These are phyloP conservation scores for Cladophialophora chaetospira DNA, from an alignment of 2,329 filamentous ascomycete genomes.

Conservation along the genomic window DNA sequence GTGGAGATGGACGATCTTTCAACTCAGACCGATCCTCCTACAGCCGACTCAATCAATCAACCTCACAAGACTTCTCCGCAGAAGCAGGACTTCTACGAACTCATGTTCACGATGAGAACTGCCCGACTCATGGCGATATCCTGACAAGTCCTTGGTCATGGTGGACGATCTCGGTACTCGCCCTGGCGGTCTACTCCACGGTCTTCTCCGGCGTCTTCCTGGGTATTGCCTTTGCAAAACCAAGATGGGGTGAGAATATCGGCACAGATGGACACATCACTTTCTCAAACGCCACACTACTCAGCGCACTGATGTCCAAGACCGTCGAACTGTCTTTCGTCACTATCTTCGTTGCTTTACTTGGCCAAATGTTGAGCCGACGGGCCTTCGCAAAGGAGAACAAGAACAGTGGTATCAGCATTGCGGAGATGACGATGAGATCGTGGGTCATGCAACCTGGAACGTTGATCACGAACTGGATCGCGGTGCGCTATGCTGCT, in stretches of 20 bases:
- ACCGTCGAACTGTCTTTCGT: constrained; percentile 77
- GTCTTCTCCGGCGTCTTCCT: constrained; percentile 59
- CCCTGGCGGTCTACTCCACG: constrained; percentile 44
- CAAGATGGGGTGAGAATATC: constrained; percentile 63
- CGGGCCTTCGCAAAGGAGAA: constrained; percentile 64
- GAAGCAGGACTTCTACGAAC: constrained; percentile 8
- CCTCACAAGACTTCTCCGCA: constrained; percentile 7
- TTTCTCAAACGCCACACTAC: constrained; percentile 65
- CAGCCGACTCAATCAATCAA: constrained; percentile 8
- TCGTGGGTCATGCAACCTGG: constrained; percentile 75
- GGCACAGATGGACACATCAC: constrained; percentile 55
- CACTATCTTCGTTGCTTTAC: constrained; percentile 71
- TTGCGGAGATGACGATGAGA: constrained; percentile 77
- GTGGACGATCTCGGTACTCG: constrained; percentile 40
- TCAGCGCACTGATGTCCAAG: constrained; percentile 73
- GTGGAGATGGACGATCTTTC: constrained; percentile 1
- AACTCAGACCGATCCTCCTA: constrained; percentile 7
- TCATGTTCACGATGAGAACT: constrained; percentile 27
- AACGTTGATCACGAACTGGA: constrained; percentile 69
- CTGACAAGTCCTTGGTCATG: constrained; percentile 13
- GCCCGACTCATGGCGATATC: constrained; percentile 38
- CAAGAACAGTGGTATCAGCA: constrained; percentile 60
- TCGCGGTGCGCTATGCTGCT: constrained; percentile 65
- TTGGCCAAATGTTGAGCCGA: constrained; percentile 74
- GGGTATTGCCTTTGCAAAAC: constrained; percentile 61